phyloP scores from a whole-genome alignment of 352 stramenopile species.

The Phytopythium cucurbitacearum region DNA sequence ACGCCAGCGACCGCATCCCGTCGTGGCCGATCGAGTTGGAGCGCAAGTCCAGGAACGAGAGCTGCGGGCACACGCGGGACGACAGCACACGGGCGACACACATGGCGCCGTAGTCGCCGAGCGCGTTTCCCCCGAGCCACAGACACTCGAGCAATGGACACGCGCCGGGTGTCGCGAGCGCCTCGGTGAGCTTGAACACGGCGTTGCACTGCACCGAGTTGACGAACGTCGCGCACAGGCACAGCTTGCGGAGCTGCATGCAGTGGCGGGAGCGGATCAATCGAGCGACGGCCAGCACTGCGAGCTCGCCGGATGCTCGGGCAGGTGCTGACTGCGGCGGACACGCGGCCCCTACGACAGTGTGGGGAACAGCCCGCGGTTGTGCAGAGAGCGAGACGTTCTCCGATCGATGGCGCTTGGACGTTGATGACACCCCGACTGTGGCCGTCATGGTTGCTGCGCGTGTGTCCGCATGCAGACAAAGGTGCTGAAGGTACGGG shows the following conservation, averaged over 20 bases:
- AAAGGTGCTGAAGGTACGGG: conserved; percentile 15
- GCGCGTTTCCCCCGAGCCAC: conserved; percentile 17
- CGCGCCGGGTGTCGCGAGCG: conserved; percentile 5
- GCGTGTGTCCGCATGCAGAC: conserved; percentile 2
- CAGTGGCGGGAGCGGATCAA: conserved; percentile 3
- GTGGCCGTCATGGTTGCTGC: not conserved
- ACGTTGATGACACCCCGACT: too few species aligned
- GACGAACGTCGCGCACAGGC: conserved; percentile 15
- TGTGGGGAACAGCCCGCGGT: not conserved
- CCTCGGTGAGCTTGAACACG: conserved; percentile 10
- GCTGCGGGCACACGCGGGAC: conserved; percentile 4
- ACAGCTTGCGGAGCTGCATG: conserved; percentile 11
- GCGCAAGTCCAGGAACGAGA: conserved; percentile 17
- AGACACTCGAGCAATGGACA: conserved; percentile 14
- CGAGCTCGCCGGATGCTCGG: conserved; percentile 9
- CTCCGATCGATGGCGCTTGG: conserved; percentile 4
- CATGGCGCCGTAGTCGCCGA: conserved; percentile 23
- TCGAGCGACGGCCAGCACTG: conserved; percentile 9
- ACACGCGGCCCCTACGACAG: conserved; percentile 1
- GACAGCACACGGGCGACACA: conserved; percentile 8
- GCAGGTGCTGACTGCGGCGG: conserved; percentile 1
- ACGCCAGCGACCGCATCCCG: conserved; percentile 12
- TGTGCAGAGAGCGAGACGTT: too few species aligned
- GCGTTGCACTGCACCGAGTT: conserved; percentile 16
- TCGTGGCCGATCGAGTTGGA: conserved; percentile 24